These are phyloP conservation scores for Gentiana macrophylla DNA, from an alignment of 257 asterid species.

Conservation along the genomic window DNA sequence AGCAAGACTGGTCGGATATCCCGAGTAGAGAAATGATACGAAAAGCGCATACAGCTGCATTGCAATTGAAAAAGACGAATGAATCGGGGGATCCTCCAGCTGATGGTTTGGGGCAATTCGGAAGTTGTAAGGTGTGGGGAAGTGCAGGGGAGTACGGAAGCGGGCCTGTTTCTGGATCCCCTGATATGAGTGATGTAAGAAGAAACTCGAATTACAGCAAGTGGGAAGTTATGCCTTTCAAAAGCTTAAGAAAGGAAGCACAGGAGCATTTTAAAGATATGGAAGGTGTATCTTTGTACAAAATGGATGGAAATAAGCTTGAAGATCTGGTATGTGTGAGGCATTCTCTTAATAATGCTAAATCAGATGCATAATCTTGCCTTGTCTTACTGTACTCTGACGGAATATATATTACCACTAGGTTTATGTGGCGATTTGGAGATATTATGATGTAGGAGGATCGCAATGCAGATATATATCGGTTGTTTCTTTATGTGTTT, in stretches of 20 bases:
- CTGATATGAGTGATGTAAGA: slow-evolving; percentile 58
- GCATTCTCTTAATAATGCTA: slow-evolving; percentile 22
- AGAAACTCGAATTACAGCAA: slow-evolving; percentile 68
- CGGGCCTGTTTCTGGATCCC: slow-evolving; percentile 68
- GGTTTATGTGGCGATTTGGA: too few species aligned
- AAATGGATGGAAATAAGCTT: slow-evolving; percentile 92
- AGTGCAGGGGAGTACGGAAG: slow-evolving; percentile 53
- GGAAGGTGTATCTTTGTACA: slow-evolving; percentile 80
- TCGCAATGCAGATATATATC: too few species aligned
- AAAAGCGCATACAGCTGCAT: slow-evolving; percentile 75
- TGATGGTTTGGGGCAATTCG: slow-evolving; percentile 53
- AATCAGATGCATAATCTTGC: too few species aligned
- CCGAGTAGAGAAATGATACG: slow-evolving; percentile 67
- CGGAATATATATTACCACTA: too few species aligned
- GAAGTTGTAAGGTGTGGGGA: slow-evolving; percentile 88
- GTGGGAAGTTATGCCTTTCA: slow-evolving; percentile 76
- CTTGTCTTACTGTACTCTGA: too few species aligned
- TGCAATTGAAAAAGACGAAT: slow-evolving; percentile 29
- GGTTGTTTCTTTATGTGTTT: too few species aligned
- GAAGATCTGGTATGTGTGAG: slow-evolving; percentile 90
- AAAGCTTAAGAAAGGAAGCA: slow-evolving; percentile 51
- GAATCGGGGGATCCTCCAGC: slow-evolving; percentile 24
- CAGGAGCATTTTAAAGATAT: slow-evolving; percentile 51
- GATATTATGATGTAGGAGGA: too few species aligned
- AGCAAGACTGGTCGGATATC: slow-evolving; percentile 84